Conservation (phyloP, 2,329 filamentous ascomycete species). For the Aspergillus terreus region DNA sequence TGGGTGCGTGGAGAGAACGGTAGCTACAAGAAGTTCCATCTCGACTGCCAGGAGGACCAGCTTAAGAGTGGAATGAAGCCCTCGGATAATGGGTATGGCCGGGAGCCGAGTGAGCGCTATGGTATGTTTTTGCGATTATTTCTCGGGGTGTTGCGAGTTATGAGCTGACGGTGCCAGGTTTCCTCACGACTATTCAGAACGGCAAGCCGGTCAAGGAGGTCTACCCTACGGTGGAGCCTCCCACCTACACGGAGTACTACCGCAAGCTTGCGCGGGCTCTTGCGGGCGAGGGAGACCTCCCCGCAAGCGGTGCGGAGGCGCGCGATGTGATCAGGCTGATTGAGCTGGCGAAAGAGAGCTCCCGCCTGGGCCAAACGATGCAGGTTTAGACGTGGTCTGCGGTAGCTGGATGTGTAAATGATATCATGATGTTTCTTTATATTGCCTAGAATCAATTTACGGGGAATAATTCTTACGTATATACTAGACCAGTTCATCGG, state of each 20-base stretch:
- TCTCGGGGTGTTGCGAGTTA: not conserved
- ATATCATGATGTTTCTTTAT: constrained; percentile 1
- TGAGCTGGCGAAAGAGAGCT: constrained; percentile 54
- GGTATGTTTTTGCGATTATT: constrained; percentile 38
- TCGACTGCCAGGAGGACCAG: constrained; percentile 75
- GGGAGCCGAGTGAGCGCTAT: constrained; percentile 57
- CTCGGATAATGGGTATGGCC: constrained; percentile 60
- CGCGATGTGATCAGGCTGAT: constrained; percentile 54
- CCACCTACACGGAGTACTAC: constrained; percentile 70
- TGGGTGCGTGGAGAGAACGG: constrained; percentile 74
- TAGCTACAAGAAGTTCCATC: constrained; percentile 66
- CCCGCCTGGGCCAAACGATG: constrained; percentile 48
- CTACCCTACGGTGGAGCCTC: constrained; percentile 58
- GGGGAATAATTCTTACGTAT: not conserved
- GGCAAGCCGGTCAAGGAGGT: constrained; percentile 50
- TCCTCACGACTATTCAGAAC: constrained; percentile 54
- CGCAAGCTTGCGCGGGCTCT: constrained; percentile 51
- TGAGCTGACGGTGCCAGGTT: constrained; percentile 19
- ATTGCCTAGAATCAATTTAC: not conserved
- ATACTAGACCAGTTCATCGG: too few relatives aligned
- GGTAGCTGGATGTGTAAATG: not conserved
- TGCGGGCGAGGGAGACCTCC: constrained; percentile 50
- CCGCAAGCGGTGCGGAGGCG: constrained; percentile 53
- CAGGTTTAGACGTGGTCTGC: constrained; percentile 22
- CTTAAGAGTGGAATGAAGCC: constrained; percentile 62